These are phyloP conservation scores for Orbilia blumenaviensis DNA, from an alignment of 2,329 filamentous ascomycete species.

Conservation along the genomic window DNA sequence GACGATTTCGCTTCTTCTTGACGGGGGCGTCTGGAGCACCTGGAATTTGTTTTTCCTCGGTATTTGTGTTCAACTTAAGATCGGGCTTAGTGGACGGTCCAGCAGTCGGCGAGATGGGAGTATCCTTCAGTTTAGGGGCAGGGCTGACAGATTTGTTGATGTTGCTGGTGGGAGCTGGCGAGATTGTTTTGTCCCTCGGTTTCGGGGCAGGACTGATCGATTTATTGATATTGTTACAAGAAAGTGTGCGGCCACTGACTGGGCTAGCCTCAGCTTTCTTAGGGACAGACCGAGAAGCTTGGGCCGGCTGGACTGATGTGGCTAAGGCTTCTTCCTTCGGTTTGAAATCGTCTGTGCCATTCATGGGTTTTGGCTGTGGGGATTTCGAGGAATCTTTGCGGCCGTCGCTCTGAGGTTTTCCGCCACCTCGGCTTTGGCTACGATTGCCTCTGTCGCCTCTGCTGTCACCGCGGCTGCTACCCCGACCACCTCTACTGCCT, in stretches of 20 bases:
- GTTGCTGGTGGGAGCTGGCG: neutral
- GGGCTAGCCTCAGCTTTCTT: neutral
- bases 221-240: neutral
- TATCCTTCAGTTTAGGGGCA: neutral
- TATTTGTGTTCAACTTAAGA: slow-evolving; percentile 11
- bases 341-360: neutral
- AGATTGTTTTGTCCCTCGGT: neutral
- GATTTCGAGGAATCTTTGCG: neutral
- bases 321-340: neutral
- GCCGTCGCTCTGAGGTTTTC: neutral
- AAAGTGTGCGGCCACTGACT: neutral
- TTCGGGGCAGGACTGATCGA: neutral
- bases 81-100: slow-evolving; percentile 2
- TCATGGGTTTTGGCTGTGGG: neutral
- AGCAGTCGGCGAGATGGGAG: neutral
- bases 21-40: neutral
- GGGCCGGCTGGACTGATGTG: neutral
- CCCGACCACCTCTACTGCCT: slow-evolving; percentile 1
- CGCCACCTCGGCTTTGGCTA: slow-evolving; percentile 13
- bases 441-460: neutral
- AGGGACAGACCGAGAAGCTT: neutral
- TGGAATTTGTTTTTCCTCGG: neutral
- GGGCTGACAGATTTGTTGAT: too few relatives aligned
- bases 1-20: slow-evolving; percentile 23
- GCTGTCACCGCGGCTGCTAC: slow-evolving; percentile 1